Evolutionary conservation across 345 rosid genomes (phyloP).

Genomic region (Arabis hirsuta): DNA sequence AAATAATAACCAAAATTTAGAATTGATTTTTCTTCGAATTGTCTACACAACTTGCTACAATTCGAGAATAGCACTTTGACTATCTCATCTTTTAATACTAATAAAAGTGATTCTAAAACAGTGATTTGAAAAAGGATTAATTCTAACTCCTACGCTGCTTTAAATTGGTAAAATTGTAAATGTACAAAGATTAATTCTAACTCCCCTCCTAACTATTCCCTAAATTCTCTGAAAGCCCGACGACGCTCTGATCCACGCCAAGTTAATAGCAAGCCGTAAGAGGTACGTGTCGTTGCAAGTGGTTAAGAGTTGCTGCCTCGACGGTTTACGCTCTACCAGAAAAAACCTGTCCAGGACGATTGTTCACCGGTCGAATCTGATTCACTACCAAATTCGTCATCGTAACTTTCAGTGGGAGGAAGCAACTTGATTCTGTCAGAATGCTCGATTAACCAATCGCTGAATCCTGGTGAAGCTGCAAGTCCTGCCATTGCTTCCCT

Average conservation of each 20-base stretch:
- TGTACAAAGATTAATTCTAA: constrained; percentile 29
- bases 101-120: too few relatives aligned
- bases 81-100: too few relatives aligned
- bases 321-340: constrained; percentile 26
- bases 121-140: too few relatives aligned
- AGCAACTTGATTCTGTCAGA: constrained; percentile 71
- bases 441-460: constrained; percentile 72
- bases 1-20: too few relatives aligned
- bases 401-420: constrained; percentile 58
- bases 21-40: too few relatives aligned
- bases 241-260: not conserved
- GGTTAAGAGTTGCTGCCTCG: not conserved
- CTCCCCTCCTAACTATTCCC: constrained; percentile 13
- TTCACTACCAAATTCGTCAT: constrained; percentile 68
- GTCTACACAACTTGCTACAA: too few relatives aligned
- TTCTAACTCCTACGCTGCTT: not conserved
- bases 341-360: constrained; percentile 20
- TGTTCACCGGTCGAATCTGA: constrained; percentile 63
- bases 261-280: constrained; percentile 9
- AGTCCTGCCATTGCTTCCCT: constrained; percentile 63
- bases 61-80: too few relatives aligned
- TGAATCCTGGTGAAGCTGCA: constrained; percentile 74
- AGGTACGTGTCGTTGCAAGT: not conserved
- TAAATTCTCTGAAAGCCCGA: constrained; percentile 6
- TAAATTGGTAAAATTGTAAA: constrained; percentile 1